Evolutionary conservation across 2,329 filamentous ascomycete species (phyloP), one percentile per base, ranked within the genome.

Genomic region (Talaromyces marneffei): DNA sequence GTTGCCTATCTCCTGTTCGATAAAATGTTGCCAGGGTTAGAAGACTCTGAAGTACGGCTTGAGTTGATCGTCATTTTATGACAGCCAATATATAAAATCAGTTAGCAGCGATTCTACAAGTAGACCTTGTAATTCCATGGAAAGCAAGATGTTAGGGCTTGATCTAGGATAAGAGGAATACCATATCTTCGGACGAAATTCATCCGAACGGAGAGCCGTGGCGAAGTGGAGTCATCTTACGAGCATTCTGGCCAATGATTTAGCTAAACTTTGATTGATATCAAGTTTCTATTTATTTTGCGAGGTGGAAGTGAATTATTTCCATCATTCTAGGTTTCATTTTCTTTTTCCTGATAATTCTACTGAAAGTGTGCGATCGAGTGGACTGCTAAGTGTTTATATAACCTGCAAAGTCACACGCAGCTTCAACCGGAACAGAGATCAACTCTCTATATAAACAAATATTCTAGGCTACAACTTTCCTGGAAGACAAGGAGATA

Each of bases 1-100:
- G 27, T 16, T 42, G 39, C 18, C 25, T 27, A 31, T 60, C 18
- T 44, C 42, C 35, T 18, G 25, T 50, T 25, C 50, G 39, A 29
- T n/a, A 25, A n/a, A 54, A 29, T 31, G 16, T 23, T 7, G 48
- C 57, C 48, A 48, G 52, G 2, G 57, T 48, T 53, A 59, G 7
- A 9, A 59, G 27, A 48, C 46, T 59, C 2, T 59, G 35, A 14
- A 59, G 46, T n/a, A 59, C 57, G 16, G 46, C 57, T 14, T 27
- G 27, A 14, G 57, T 40, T 23, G 57, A 42, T n/a, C n/a, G n/a
- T n/a, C n/a, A n/a, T n/a, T n/a, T n/a, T n/a, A n/a, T n/a, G n/a
- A n/a, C n/a, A n/a, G n/a, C n/a, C n/a, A n/a, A n/a, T n/a, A n/a
- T n/a, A 35, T 35, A 10, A 35, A 35, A 1, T n/a, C 16, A 14